Base-by-base conservation (phyloP, 2,329 filamentous ascomycete species). In the Fusarium chuoi region DNA sequence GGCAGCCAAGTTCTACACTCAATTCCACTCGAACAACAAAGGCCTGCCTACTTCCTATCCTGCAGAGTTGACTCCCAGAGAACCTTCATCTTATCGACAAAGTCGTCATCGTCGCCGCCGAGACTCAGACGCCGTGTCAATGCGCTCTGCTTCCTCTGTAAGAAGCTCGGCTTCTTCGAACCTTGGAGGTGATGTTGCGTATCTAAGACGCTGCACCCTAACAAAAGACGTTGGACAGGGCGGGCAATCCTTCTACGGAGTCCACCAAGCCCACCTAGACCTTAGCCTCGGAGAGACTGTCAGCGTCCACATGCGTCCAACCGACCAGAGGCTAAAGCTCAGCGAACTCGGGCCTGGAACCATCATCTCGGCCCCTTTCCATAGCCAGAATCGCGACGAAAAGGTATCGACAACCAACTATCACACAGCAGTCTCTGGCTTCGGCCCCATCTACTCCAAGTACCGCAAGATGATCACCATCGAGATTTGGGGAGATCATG, bases 401-500 rank as follows among this genome's bases (percentile, higher is more conserved):
- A 45, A 41, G 13, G 56, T 76, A 4, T 30, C 51, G 4, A 57
- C 62, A 2, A 15, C 39, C 5, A 49, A 74, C 22, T 20, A 33
- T 36, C 68, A 75, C 52, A 41, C 61, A 20, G 60, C 65, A 15
- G 58, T 68, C 36, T 70, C 71, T 7, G 51, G 38, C 3, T 70
- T 66, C 41, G 75, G 75, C 7, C 26, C 70, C 6, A 61, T 76
- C n/a, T 59, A 75, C 59, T 77, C 75, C 33, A 77, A 77, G 22
- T 77, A 76, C 30, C 71, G 75, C n/a, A 77, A 75, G 63, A 73
- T 77, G 66, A 42, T 77, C 24, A 49, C 77, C 15, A 22, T 77
- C 7, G 71, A 76, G 10, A 42, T 14, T 3, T 77, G 75, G 75
- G 35, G 28, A 10, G 69, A 77, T 17, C 73, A 77, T 28, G 57